These are phyloP conservation scores for Tolypocladium inflatum DNA, from an alignment of 2,329 filamentous ascomycete species.

Conservation along the genomic window DNA sequence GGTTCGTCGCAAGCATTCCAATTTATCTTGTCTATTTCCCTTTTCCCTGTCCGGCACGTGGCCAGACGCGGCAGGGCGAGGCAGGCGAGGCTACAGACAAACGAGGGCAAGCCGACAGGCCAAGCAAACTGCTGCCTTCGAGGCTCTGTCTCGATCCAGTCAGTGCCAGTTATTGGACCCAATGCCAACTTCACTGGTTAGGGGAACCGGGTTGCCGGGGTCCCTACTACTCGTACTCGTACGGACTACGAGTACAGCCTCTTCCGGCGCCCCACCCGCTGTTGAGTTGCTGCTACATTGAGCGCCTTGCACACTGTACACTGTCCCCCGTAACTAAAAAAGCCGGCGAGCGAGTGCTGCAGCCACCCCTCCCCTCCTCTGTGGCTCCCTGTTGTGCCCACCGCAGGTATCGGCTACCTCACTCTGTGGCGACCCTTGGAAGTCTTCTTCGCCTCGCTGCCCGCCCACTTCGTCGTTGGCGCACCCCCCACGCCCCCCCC, in stretches of 20 bases:
- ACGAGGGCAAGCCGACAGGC: neutral
- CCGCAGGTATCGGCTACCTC: neutral
- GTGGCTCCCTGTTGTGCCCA: neutral
- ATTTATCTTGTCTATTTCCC: neutral
- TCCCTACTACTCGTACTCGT: neutral
- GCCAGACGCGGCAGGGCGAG: neutral
- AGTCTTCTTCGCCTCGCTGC: constrained; percentile 1
- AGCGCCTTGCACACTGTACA: neutral
- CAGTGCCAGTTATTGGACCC: neutral
- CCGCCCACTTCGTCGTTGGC: constrained; percentile 1
- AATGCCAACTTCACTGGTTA: neutral
- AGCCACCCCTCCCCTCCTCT: neutral
- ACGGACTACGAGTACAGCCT: too few species aligned
- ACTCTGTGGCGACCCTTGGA: neutral
- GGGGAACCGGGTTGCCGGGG: neutral
- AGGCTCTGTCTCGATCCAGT: neutral
- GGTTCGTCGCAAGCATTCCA: neutral
- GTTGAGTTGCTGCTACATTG: neutral
- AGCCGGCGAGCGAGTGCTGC: neutral
- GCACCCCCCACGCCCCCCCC: neutral
- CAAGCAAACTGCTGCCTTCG: neutral
- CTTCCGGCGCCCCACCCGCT: neutral
- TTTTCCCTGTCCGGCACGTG: neutral
- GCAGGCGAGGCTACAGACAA: neutral
- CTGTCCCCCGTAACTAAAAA: neutral